Evolutionary conservation across 257 asterid genomes (phyloP).

Genomic region (Cruciata laevipes): DNA sequence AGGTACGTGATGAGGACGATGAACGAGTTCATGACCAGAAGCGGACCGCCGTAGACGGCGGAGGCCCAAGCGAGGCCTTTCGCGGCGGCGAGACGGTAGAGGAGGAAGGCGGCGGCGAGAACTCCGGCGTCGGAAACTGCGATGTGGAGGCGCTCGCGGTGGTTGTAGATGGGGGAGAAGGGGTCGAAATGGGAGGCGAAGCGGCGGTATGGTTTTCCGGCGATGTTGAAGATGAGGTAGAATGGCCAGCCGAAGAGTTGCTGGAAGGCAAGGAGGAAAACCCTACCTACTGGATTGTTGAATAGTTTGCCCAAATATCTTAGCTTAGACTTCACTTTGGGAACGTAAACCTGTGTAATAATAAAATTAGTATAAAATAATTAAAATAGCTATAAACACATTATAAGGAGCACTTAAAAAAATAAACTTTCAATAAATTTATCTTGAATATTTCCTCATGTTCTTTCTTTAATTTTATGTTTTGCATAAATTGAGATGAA

Average conservation of each 20-base stretch:
- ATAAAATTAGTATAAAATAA: too few species aligned
- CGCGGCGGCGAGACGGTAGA: constrained; percentile 38
- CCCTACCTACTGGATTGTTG: constrained; percentile 68
- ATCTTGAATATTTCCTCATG: too few species aligned
- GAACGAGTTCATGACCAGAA: constrained; percentile 61
- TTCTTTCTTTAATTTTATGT: too few species aligned
- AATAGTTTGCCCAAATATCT: constrained; percentile 29
- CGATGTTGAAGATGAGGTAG: constrained; percentile 58
- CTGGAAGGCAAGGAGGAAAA: constrained; percentile 39
- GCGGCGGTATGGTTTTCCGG: constrained; percentile 58
- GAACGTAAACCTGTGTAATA: constrained; percentile 33
- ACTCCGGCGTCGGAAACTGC: constrained; percentile 54
- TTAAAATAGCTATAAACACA: too few species aligned
- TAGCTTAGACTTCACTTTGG: constrained; percentile 42
- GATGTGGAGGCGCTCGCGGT: constrained; percentile 66
- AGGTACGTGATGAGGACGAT: constrained; percentile 67
- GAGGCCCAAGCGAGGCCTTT: constrained; percentile 53
- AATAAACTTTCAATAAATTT: too few species aligned
- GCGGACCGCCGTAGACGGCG: constrained; percentile 51
- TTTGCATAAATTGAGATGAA: too few species aligned
- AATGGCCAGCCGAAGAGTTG: constrained; percentile 74
- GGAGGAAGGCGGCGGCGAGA: constrained; percentile 28
- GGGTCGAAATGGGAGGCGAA: constrained; percentile 80
- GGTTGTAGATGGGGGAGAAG: constrained; percentile 56
- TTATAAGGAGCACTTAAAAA: too few species aligned